Conservation (phyloP, 1,284 basidiomycete species). For the Ceratobasidium sp. region DNA sequence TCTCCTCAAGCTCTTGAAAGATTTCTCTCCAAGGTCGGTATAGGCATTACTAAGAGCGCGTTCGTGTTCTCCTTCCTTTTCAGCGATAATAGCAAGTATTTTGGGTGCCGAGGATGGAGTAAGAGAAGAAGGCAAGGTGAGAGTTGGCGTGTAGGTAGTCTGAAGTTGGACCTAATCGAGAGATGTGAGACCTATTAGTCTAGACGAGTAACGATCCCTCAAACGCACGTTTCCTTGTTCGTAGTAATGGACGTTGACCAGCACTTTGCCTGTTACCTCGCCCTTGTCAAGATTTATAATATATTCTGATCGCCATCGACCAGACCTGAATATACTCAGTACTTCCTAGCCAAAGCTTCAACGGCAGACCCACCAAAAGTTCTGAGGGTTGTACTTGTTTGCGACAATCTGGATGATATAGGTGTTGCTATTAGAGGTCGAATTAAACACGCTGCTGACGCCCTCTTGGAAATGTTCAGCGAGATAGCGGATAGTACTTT, state of each 20-base stretch:
- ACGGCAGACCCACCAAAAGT: conserved; percentile 73
- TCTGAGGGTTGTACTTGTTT: conserved; percentile 90
- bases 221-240: conserved; percentile 90
- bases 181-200: too few species aligned
- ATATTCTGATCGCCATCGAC: conserved; percentile 79
- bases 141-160: conserved; percentile 71
- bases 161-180: conserved; percentile 81
- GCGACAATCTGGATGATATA: conserved; percentile 86
- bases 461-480: conserved; percentile 80
- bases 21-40: conserved; percentile 86
- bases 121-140: conserved; percentile 65
- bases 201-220: too few species aligned
- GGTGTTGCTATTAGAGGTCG: conserved; percentile 53
- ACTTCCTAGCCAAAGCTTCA: neutral
- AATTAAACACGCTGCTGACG: conserved; percentile 72
- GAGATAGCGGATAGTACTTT: conserved; percentile 72
- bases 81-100: conserved; percentile 79
- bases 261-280: conserved; percentile 58
- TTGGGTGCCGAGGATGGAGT: conserved; percentile 62
- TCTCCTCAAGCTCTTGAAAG: conserved; percentile 86
- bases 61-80: conserved; percentile 80
- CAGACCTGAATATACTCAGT: conserved; percentile 67
- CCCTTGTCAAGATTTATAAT: conserved; percentile 51
- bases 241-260: conserved; percentile 92
- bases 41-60: conserved; percentile 80